Percentiles rank a stretch among this genome's conserved stretches.
Conservation (phyloP, 768 basidiomycete species). For the Collybia sordida region DNA sequence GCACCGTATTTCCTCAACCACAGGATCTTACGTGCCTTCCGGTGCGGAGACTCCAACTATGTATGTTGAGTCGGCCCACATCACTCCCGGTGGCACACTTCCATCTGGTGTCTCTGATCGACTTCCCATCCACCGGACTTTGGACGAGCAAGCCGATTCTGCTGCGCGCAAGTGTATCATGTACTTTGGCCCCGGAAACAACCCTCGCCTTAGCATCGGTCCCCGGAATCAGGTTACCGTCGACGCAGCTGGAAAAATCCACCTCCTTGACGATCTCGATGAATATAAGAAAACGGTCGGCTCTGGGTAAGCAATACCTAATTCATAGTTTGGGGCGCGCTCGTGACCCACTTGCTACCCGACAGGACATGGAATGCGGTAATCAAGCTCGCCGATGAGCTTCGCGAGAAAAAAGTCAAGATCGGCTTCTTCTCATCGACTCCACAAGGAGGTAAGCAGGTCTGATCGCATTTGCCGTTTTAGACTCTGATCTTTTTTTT, state of each 20-base stretch:
- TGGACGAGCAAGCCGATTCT: constrained; percentile 85
- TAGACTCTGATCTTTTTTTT: constrained; percentile 13
- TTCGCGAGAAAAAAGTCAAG: constrained; percentile 83
- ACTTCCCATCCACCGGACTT: constrained; percentile 71
- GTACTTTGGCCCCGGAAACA: constrained; percentile 81
- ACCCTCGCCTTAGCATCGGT: constrained; percentile 79
- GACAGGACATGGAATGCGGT: constrained; percentile 78
- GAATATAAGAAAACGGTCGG: constrained; percentile 76
- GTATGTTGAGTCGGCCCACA: constrained; percentile 57
- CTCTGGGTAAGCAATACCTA: constrained; percentile 36
- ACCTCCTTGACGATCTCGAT: constrained; percentile 79
- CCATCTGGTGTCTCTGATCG: constrained; percentile 50
- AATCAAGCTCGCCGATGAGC: constrained; percentile 76
- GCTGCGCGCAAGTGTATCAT: constrained; percentile 83
- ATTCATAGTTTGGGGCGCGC: not conserved
- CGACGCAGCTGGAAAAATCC: constrained; percentile 84
- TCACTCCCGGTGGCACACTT: constrained; percentile 40
- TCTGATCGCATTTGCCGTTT: constrained; percentile 8
- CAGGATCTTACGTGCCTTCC: constrained; percentile 75
- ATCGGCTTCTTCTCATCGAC: constrained; percentile 96
- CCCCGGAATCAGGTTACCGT: constrained; percentile 87
- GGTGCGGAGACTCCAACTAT: constrained; percentile 77
- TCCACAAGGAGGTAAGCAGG: constrained; percentile 79
- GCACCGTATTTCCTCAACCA: constrained; percentile 79
- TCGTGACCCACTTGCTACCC: constrained; percentile 9